phyloP scores from a whole-genome alignment of 192 early-diverging fungal species.

The Dimargaris cristalligena region DNA sequence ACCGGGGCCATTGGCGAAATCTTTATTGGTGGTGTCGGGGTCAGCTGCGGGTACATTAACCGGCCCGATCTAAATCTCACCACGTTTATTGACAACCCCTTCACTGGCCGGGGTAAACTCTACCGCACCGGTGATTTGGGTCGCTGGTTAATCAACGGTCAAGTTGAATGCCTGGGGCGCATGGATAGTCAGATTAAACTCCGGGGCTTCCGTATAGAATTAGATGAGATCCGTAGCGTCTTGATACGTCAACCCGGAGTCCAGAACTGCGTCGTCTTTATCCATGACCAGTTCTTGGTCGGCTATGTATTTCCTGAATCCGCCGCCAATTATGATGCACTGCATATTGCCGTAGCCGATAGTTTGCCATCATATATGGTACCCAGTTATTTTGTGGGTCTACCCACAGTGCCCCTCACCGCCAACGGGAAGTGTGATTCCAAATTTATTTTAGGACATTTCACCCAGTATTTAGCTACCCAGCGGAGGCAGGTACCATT shows the following conservation, averaged over 20 bases:
- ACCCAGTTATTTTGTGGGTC: too few relatives aligned
- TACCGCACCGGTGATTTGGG: neutral
- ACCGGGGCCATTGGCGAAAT: constrained; percentile 21
- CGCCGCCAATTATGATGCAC: neutral
- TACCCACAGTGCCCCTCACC: too few relatives aligned
- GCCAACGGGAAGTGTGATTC: too few relatives aligned
- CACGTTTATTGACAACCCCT: neutral
- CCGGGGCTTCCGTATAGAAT: neutral
- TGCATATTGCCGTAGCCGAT: neutral
- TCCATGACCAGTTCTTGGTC: neutral
- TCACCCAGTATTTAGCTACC: too few relatives aligned
- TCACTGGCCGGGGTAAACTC: neutral
- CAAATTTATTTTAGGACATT: too few relatives aligned
- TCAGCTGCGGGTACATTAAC: neutral
- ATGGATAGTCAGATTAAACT: neutral
- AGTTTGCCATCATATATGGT: neutral
- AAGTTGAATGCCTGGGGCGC: neutral
- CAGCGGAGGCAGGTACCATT: too few relatives aligned
- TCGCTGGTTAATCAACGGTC: neutral
- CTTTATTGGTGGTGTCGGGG: constrained; percentile 11
- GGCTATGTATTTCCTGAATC: neutral
- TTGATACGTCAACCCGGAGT: neutral
- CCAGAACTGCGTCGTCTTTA: neutral
- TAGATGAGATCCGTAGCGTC: neutral
- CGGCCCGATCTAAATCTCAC: neutral